Conservation (phyloP, 352 stramenopile species). For the Labyrinthula sp. region DNA sequence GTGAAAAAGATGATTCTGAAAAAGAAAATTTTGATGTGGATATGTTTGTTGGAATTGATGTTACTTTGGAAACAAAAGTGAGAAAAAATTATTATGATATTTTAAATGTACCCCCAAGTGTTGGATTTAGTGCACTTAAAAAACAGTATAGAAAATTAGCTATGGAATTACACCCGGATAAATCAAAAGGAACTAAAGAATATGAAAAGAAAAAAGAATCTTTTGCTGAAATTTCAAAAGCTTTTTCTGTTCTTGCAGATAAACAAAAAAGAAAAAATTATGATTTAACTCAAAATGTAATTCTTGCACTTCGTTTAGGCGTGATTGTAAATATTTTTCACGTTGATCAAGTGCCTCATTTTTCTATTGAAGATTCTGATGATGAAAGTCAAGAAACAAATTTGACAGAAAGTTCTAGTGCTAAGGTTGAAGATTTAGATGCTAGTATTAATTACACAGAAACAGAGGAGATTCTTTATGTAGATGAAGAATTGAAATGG, state of each 20-base stretch:
- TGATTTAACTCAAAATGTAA: conserved; percentile 23
- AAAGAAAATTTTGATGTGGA: too few species aligned
- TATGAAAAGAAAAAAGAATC: too few species aligned
- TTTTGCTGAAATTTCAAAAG: conserved; percentile 20
- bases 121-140: conserved; percentile 1
- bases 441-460: too few species aligned
- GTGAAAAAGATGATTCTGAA: too few species aligned
- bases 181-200: conserved; percentile 25
- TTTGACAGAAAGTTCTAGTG: too few species aligned
- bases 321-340: too few species aligned
- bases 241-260: conserved; percentile 18
- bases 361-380: conserved; percentile 16
- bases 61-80: too few species aligned
- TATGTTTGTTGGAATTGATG: too few species aligned
- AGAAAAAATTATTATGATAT: conserved; percentile 28
- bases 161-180: conserved; percentile 21
- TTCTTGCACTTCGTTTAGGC: conserved; percentile 15
- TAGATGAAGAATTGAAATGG: conserved; percentile 18
- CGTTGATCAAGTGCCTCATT: too few species aligned
- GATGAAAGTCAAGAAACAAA: background rate
- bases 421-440: too few species aligned
- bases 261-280: conserved; percentile 11
- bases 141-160: conserved; percentile 12
- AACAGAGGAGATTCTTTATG: too few species aligned
- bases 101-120: conserved; percentile 13